Base-by-base conservation (phyloP, 805 yeast species). In the Kodamaea jinghongensis region DNA sequence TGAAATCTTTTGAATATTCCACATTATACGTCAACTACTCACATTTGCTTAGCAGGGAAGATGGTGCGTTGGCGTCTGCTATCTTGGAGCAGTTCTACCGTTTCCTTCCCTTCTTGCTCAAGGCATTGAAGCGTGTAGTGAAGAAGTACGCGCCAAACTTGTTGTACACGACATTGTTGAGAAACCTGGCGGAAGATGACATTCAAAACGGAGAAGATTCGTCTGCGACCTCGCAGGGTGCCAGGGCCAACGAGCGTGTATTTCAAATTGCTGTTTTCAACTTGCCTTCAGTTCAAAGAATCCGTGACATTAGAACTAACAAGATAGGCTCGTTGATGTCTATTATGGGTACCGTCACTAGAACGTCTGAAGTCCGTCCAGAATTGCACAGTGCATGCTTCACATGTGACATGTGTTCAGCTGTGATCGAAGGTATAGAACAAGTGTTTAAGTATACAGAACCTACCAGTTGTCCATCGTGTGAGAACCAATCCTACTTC, bases 351-450 rank as follows among this genome's bases (percentile, higher is more conserved):
- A 93, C 99, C 0, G 96, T 93, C 4, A 91, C 98, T 0, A 78
- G 98, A 60, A 88, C 98, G 0, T 83, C 95, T 15, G 98, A 93
- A 65, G 97, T 93, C 9, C 78, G 98, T 42, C 99, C 99, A 0
- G 99, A 93, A 62, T 73, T 93, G 45, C 87, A 73, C 68, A 79
- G 75, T 44, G 99, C 88, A 10, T 76, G 90, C 17, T 93, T 93
- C 61, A 79, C 86, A 1, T 93, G 99, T 70, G 96, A 87, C 52
- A 68, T 79, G 57, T 93, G 99, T 62, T 76, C 85, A 36, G 86
- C 96, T 0, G 68, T 83, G 1, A 83, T 90, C 12, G 91, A 86
- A 50, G 90, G 88, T 46, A 85, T 93, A 14, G 98, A 93, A 56
- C 99, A 93, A 65, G 78, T 82, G 31, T 93, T 91, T 74, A 85